Conservation (phyloP, 2,329 filamentous ascomycete genomes). For the Botrytis paeoniae region DNA sequence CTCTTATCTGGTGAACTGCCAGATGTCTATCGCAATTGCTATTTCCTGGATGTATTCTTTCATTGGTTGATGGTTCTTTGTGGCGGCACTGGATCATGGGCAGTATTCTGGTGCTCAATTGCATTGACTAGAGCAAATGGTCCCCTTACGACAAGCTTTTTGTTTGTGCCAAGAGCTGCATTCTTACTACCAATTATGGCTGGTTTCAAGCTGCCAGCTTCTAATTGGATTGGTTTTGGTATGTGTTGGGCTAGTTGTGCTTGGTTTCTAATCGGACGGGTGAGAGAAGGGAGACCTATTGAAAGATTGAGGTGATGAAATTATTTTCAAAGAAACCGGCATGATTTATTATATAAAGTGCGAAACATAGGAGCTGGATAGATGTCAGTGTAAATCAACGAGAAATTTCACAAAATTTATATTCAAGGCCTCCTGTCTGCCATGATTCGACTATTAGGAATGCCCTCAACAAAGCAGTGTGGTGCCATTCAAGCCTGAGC, state of each 20-base stretch:
- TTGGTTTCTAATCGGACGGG: constrained; percentile 47
- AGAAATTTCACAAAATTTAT: neutral
- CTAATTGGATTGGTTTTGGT: constrained; percentile 50
- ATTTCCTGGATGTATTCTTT: constrained; percentile 53
- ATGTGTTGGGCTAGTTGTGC: constrained; percentile 49
- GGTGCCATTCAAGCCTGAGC: neutral
- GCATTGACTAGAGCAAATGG: constrained; percentile 49
- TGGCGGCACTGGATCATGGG: constrained; percentile 46
- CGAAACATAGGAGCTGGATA: neutral
- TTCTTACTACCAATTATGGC: constrained; percentile 48
- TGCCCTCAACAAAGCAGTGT: neutral
- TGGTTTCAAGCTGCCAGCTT: constrained; percentile 47
- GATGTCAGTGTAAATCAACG: neutral
- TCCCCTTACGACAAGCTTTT: constrained; percentile 49
- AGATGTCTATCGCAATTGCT: constrained; percentile 50
- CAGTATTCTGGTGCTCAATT: constrained; percentile 48
- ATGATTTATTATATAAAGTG: neutral
- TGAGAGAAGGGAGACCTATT: constrained; percentile 40
- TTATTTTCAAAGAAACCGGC: neutral
- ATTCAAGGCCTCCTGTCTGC: neutral
- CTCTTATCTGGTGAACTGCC: constrained; percentile 48
- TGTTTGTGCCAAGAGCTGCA: constrained; percentile 48
- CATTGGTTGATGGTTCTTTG: constrained; percentile 53
- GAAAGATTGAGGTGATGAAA: constrained; percentile 27
- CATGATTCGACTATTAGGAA: neutral